Evolutionary conservation across 2,329 filamentous ascomycete species (phyloP), one percentile per base, ranked within the genome.

Genomic region (Alternaria arborescens): DNA sequence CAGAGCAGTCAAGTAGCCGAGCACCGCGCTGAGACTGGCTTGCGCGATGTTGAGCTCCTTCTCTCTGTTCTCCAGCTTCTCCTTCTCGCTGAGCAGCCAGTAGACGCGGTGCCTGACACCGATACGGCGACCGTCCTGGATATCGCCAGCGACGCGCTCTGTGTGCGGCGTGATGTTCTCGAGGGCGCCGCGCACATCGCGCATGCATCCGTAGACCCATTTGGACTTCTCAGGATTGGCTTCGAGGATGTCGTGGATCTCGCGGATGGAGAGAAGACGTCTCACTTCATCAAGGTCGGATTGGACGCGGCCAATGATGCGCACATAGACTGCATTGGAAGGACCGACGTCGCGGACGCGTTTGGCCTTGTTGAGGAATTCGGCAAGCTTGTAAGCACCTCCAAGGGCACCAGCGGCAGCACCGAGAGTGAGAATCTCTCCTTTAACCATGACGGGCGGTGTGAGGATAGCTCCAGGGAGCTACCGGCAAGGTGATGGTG

Each of bases 61-160:
- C 64, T 76, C 72, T 10, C 75, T 51, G 62, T 76, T 75, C 64
- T 77, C 71, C 60, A 78, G 65, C 70, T 79, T 79, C 66, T 79
- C 76, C 69, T 77, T 74, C 63, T 79, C 76, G 71, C 76, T 77
- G 60, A 79, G 59, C 48, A 78, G 68, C 77, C 77, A 79, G 67
- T 73, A 72, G 34, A 79, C 61, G 30, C 77, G 71, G 65, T 78
- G 75, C 43, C 74, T 65, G 26, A 79, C 50, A n/a, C 77, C 76
- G 32, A 79, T 64, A n/a, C 76, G 67, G 44, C 73, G 71, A 26
- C 77, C 77, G 10, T 70, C 71, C 26, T 77, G 71, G 47, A 76
- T 58, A 55, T 79, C 77, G 30, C 69, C 60, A 44, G 58, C 71
- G 18, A 79, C 77, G 51, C 76, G 73, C 61, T 77, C 72, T 2